Conservation (phyloP, 1,284 basidiomycete genomes). For the Microbotryum intermedium region DNA sequence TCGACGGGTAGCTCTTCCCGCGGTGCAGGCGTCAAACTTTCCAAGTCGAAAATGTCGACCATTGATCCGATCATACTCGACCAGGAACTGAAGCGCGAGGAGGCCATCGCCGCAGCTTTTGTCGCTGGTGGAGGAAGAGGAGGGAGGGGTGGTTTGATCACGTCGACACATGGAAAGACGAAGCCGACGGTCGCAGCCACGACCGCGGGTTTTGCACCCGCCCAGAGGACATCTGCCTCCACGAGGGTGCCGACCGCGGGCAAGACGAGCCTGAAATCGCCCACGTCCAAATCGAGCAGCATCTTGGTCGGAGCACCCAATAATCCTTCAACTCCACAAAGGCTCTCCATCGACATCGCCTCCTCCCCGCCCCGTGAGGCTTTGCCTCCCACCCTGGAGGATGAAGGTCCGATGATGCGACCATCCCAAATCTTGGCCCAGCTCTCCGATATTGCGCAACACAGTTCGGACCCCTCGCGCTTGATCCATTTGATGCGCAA, state of each 20-base stretch:
- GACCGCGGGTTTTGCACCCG: conserved; percentile 7
- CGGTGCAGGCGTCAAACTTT: conserved; percentile 19
- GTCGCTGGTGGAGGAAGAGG: neutral
- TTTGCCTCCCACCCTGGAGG: neutral
- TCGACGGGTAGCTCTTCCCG: conserved; percentile 17
- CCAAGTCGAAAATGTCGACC: conserved; percentile 12
- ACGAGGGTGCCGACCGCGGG: neutral
- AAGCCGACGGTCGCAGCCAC: conserved; percentile 22
- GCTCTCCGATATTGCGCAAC: conserved; percentile 4
- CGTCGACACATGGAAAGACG: conserved; percentile 20
- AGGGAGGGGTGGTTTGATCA: conserved; percentile 24
- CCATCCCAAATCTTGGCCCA: conserved; percentile 25
- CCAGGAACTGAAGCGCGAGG: neutral
- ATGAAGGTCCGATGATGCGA: conserved; percentile 12
- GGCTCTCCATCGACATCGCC: neutral
- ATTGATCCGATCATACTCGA: conserved; percentile 2
- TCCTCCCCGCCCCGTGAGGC: neutral
- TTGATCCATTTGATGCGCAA: conserved; percentile 16
- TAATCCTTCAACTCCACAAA: neutral
- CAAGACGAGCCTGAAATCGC: neutral
- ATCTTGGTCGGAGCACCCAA: conserved; percentile 10
- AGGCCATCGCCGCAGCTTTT: no score
- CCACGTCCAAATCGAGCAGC: conserved; percentile 1
- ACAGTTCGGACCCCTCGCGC: neutral
- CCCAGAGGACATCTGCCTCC: neutral